These are phyloP conservation scores for Clavispora carvajalis DNA, from an alignment of 805 yeast species.

Conservation along the genomic window DNA sequence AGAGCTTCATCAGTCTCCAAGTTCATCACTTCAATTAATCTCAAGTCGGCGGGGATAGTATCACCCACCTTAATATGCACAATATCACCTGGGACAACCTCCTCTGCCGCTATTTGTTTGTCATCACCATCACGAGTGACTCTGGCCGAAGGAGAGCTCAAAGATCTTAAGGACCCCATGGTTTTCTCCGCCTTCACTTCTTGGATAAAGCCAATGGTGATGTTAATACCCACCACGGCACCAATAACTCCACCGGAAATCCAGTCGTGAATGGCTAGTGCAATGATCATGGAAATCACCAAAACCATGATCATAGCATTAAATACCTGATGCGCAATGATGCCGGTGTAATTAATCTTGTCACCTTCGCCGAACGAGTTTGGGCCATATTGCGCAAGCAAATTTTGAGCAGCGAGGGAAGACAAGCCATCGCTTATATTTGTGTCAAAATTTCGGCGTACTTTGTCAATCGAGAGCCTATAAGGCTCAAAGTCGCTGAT, in stretches of 20 bases:
- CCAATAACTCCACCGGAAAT: constrained; percentile 79
- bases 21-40: constrained; percentile 53
- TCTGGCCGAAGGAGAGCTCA: constrained; percentile 67
- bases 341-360: constrained; percentile 47
- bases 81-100: constrained; percentile 71
- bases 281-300: constrained; percentile 62
- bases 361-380: constrained; percentile 59
- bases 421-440: constrained; percentile 46
- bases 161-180: constrained; percentile 64
- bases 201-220: constrained; percentile 63
- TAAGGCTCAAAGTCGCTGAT: constrained; percentile 16
- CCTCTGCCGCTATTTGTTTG: constrained; percentile 52
- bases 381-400: constrained; percentile 40
- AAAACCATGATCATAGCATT: constrained; percentile 78
- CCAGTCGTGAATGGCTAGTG: constrained; percentile 72
- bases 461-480: constrained; percentile 30
- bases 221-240: constrained; percentile 59
- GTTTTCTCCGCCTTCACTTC: constrained; percentile 74
- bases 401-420: constrained; percentile 13
- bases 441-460: constrained; percentile 36
- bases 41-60: constrained; percentile 69
- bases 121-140: constrained; percentile 58
- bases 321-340: constrained; percentile 60
- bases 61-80: constrained; percentile 64
- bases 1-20: constrained; percentile 70